A percentile compares a stretch with the other conserved stretches of the same genome.
Conservation (phyloP, 306 rosid species). For the Fragaria vesca region DNA sequence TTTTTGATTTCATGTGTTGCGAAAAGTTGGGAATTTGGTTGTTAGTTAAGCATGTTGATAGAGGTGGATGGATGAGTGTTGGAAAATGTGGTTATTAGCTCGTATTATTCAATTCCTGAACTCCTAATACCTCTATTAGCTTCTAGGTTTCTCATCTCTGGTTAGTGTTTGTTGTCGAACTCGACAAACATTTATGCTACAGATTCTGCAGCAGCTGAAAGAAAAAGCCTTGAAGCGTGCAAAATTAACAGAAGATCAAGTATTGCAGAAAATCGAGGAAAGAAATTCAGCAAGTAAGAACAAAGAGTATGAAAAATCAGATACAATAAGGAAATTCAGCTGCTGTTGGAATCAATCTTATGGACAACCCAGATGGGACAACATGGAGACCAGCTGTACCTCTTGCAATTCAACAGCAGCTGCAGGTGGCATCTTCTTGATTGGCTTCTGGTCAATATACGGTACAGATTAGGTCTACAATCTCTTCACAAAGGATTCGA, state of each 20-base stretch:
- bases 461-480: not conserved
- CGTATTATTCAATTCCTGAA: not conserved
- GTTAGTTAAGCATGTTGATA: not conserved
- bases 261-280: constrained; percentile 66
- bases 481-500: not conserved
- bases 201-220: constrained; percentile 74
- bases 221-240: constrained; percentile 86
- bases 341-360: constrained; percentile 69
- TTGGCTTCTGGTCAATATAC: constrained; percentile 18
- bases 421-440: constrained; percentile 37
- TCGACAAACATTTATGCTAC: constrained; percentile 17
- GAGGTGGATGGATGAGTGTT: constrained; percentile 2
- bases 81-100: constrained; percentile 7
- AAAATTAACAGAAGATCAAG: constrained; percentile 62
- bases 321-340: constrained; percentile 71
- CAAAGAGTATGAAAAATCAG: constrained; percentile 82
- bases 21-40: constrained; percentile 6
- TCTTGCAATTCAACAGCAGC: constrained; percentile 63
- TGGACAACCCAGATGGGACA: constrained; percentile 89
- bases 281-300: constrained; percentile 68
- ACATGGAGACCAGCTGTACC: constrained; percentile 92
- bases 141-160: not conserved
- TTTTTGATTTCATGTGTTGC: not conserved
- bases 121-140: not conserved
- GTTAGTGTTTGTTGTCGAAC: constrained; percentile 1